These are phyloP conservation scores for Auricularia sp. DNA, from an alignment of 768 basidiomycete species.

Conservation along the genomic window DNA sequence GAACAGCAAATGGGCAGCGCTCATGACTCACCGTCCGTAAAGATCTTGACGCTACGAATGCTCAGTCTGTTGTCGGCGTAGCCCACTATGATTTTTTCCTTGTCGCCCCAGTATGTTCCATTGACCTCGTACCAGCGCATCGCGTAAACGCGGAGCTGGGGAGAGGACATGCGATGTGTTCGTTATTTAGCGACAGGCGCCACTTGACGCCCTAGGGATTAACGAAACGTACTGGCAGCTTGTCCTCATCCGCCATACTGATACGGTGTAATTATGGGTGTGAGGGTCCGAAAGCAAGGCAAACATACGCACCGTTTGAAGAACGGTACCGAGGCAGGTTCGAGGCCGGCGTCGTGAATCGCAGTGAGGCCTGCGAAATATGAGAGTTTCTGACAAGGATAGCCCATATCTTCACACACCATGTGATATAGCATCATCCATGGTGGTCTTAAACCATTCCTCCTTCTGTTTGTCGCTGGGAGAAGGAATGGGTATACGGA, in stretches of 20 bases:
- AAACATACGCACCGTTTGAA: constrained; percentile 43
- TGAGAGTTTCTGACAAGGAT: neutral
- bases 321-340: constrained; percentile 44
- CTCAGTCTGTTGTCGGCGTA: constrained; percentile 53
- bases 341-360: constrained; percentile 71
- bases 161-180: neutral
- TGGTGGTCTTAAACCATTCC: constrained; percentile 54
- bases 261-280: neutral
- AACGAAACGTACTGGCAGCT: constrained; percentile 48
- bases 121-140: constrained; percentile 55
- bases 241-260: constrained; percentile 59
- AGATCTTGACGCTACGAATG: constrained; percentile 63
- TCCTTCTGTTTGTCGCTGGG: constrained; percentile 46
- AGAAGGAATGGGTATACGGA: constrained; percentile 54
- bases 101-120: constrained; percentile 51
- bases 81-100: constrained; percentile 46
- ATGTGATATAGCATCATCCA: constrained; percentile 57
- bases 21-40: constrained; percentile 51
- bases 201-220: constrained; percentile 1
- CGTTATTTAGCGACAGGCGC: neutral
- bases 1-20: neutral
- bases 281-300: neutral
- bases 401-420: constrained; percentile 27
- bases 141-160: constrained; percentile 47
- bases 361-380: constrained; percentile 40